Evolutionary conservation across 495 filamentous ascomycete species (phyloP).

Genomic region (Hyaloscypha variabilis): DNA sequence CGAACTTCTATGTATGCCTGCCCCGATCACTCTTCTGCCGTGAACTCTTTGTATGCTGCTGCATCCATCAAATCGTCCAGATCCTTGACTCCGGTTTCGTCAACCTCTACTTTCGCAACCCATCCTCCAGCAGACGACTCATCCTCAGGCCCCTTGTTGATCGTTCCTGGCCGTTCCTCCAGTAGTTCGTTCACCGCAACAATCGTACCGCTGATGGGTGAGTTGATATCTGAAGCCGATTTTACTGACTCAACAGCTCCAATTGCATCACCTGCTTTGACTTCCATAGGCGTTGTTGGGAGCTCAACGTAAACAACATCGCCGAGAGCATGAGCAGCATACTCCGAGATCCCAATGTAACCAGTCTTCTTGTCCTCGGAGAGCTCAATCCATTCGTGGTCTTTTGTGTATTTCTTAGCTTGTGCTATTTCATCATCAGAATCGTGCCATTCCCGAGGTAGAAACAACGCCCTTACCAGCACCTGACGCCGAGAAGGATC

Average conservation of each 20-base stretch:
- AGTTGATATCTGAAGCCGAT: conserved; percentile 93
- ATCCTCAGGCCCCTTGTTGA: conserved; percentile 79
- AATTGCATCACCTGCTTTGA: conserved; percentile 74
- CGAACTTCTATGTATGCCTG: conserved; percentile 8
- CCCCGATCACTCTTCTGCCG: conserved; percentile 22
- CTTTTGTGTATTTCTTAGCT: conserved; percentile 90
- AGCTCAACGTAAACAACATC: conserved; percentile 98
- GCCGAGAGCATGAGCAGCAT: conserved; percentile 87
- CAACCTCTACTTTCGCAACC: conserved; percentile 85
- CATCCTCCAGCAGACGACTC: conserved; percentile 79
- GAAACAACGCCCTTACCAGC: conserved; percentile 18
- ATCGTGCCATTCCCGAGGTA: conserved; percentile 12
- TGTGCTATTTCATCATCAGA: conserved; percentile 38
- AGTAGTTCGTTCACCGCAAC: conserved; percentile 69
- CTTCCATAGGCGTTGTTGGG: conserved; percentile 62
- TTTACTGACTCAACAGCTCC: conserved; percentile 98
- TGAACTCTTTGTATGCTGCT: conserved; percentile 65
- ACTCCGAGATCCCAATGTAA: conserved; percentile 82
- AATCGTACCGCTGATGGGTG: conserved; percentile 79
- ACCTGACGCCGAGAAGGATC: conserved; percentile 26
- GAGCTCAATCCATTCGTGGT: conserved; percentile 97
- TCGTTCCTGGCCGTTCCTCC: conserved; percentile 79
- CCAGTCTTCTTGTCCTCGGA: conserved; percentile 71
- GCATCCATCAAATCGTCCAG: conserved; percentile 73
- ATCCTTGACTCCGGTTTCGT: conserved; percentile 62